Percentiles rank a stretch among this genome's conserved stretches.
phyloP scores from a whole-genome alignment of 1,139 yeast genomes.

The Nadsonia starkeyi-henricii region DNA sequence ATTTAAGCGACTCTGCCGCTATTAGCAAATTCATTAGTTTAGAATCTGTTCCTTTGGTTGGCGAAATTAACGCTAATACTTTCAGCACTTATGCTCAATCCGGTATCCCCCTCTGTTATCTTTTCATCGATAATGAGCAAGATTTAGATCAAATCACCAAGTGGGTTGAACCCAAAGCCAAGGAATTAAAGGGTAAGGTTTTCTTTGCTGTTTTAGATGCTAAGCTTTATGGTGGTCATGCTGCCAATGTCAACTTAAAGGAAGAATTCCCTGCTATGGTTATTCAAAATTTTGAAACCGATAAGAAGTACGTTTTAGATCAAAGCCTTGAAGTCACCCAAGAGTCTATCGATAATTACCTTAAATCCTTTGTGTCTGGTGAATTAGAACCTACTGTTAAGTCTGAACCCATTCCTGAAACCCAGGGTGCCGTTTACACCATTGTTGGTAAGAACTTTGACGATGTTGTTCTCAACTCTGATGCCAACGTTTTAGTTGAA shows the following conservation, averaged over 20 bases:
- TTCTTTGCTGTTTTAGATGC: slow-evolving; percentile 89
- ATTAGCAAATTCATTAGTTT: slow-evolving; percentile 44
- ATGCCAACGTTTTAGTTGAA: slow-evolving; percentile 81
- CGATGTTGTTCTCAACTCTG: slow-evolving; percentile 46
- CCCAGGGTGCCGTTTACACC: slow-evolving; percentile 58
- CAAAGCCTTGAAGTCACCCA: slow-evolving; percentile 33
- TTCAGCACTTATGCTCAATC: slow-evolving; percentile 63
- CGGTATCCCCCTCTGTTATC: slow-evolving; percentile 70
- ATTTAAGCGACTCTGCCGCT: slow-evolving; percentile 19
- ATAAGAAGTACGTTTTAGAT: slow-evolving; percentile 54
- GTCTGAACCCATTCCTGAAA: slow-evolving; percentile 78
- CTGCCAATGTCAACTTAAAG: slow-evolving; percentile 73
- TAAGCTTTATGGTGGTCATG: slow-evolving; percentile 69
- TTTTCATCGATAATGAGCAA: slow-evolving; percentile 61
- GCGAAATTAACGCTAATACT: slow-evolving; percentile 78
- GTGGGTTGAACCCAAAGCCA: slow-evolving; percentile 49
- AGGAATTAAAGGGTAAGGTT: slow-evolving; percentile 62
- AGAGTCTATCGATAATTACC: slow-evolving; percentile 41
- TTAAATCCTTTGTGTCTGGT: slow-evolving; percentile 51
- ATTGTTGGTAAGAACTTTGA: slow-evolving; percentile 81
- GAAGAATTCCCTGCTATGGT: slow-evolving; percentile 83
- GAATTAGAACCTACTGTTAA: slow-evolving; percentile 60
- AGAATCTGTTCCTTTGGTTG: slow-evolving; percentile 77
- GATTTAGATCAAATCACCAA: slow-evolving; percentile 46
- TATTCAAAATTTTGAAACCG: slow-evolving; percentile 55